phyloP scores from a whole-genome alignment of 257 asterid species.

The Solanum ossicruentum region DNA sequence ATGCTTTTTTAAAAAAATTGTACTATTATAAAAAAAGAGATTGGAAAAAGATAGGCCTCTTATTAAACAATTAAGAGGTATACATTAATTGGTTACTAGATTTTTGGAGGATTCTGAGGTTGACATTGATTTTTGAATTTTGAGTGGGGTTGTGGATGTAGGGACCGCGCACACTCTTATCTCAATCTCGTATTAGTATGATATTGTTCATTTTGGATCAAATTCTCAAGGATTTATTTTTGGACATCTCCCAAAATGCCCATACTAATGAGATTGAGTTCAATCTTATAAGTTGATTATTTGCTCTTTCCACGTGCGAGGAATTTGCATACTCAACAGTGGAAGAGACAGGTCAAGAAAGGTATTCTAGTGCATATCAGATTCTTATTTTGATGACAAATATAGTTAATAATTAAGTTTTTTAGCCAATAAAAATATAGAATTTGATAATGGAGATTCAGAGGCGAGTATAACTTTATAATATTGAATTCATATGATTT shows the following conservation, averaged over 20 bases:
- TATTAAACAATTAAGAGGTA: neutral
- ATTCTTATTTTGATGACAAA: constrained; percentile 1
- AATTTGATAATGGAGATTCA: neutral
- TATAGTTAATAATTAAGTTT: neutral
- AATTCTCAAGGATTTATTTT: too few species aligned
- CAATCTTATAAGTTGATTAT: too few species aligned
- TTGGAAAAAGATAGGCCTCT: constrained; percentile 3
- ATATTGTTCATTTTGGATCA: too few species aligned
- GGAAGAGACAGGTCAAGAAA: too few species aligned
- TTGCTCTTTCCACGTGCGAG: too few species aligned
- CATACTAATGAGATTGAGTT: too few species aligned
- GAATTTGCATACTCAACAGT: too few species aligned
- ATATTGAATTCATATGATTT: neutral
- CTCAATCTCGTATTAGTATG: too few species aligned
- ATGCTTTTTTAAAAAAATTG: neutral
- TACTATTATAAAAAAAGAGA: neutral
- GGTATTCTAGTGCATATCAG: neutral
- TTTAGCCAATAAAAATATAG: constrained; percentile 6
- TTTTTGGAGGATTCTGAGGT: constrained; percentile 34
- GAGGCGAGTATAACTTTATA: neutral
- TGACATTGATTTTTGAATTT: constrained; percentile 16
- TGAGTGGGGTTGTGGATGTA: neutral
- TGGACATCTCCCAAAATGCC: too few species aligned
- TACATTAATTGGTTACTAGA: neutral
- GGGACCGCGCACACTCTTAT: too few species aligned